Evolutionary conservation across 208 protist species (phyloP).

Genomic region (Wallacemonas rigidus): DNA sequence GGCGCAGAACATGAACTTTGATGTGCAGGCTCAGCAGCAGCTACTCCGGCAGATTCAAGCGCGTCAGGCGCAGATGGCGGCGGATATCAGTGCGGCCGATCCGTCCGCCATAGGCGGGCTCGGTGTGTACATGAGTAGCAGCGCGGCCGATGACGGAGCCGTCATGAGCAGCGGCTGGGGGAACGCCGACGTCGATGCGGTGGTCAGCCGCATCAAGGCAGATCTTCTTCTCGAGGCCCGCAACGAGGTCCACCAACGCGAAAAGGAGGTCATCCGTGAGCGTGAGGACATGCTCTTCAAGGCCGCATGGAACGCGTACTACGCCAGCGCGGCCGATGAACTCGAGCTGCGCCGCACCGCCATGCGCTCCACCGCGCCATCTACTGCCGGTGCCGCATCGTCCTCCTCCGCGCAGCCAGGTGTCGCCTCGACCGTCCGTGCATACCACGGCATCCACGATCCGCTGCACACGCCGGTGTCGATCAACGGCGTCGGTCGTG

Average conservation of each 20-base stretch:
- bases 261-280: conserved; percentile 52
- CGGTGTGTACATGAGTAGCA: conserved; percentile 19
- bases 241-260: conserved; percentile 61
- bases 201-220: conserved; percentile 56
- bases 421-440: neutral
- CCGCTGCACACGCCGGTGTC: neutral
- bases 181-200: conserved; percentile 49
- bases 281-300: conserved; percentile 61
- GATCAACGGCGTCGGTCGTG: conserved; percentile 12
- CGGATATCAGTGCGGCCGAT: conserved; percentile 23
- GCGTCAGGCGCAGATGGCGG: conserved; percentile 50
- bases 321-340: conserved; percentile 64
- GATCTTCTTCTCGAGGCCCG: conserved; percentile 62
- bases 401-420: neutral
- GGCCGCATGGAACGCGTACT: conserved; percentile 59
- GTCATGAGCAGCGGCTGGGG: conserved; percentile 23
- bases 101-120: conserved; percentile 17
- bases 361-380: neutral
- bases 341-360: conserved; percentile 43
- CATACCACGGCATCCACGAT: conserved; percentile 10
- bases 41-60: conserved; percentile 71
- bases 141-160: conserved; percentile 21
- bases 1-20: conserved; percentile 76
- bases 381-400: neutral
- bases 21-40: conserved; percentile 81